phyloP scores from a whole-genome alignment of 345 rosid genomes.

The Populus nigra region DNA sequence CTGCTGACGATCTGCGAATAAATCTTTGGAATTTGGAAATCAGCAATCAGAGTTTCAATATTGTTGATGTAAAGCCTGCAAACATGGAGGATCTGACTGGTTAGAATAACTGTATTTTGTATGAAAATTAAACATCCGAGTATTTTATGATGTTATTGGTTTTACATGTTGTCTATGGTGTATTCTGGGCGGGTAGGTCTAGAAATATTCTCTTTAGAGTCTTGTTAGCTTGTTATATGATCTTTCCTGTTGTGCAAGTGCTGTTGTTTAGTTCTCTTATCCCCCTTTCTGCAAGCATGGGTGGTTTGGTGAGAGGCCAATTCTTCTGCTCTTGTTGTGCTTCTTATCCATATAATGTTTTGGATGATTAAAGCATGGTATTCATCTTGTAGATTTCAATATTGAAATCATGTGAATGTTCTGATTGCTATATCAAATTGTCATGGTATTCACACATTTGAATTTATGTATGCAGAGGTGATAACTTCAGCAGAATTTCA shows the following conservation, averaged over 20 bases:
- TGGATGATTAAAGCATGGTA: not conserved
- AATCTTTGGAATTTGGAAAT: conserved; percentile 70
- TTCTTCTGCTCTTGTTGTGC: not conserved
- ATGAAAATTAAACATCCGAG: not conserved
- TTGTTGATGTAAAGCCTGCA: conserved; percentile 55
- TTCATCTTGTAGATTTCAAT: not conserved
- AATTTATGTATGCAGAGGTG: conserved; percentile 63
- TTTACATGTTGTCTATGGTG: not conserved
- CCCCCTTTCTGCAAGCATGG: not conserved
- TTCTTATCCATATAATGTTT: not conserved
- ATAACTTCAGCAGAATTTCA: conserved; percentile 98
- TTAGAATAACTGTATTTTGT: conserved; percentile 16
- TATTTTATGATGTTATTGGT: not conserved
- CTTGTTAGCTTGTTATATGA: not conserved
- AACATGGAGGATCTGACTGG: conserved; percentile 70
- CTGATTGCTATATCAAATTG: not conserved
- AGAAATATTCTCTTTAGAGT: not conserved
- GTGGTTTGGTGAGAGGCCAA: not conserved
- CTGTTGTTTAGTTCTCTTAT: not conserved
- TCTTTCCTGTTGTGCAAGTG: not conserved
- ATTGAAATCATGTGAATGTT: not conserved
- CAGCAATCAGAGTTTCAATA: conserved; percentile 62
- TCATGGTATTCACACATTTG: not conserved
- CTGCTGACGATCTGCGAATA: conserved; percentile 63
- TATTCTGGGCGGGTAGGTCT: not conserved